Base-by-base conservation (phyloP, 352 stramenopile genomes). In the Phytophthora pluvialis region DNA sequence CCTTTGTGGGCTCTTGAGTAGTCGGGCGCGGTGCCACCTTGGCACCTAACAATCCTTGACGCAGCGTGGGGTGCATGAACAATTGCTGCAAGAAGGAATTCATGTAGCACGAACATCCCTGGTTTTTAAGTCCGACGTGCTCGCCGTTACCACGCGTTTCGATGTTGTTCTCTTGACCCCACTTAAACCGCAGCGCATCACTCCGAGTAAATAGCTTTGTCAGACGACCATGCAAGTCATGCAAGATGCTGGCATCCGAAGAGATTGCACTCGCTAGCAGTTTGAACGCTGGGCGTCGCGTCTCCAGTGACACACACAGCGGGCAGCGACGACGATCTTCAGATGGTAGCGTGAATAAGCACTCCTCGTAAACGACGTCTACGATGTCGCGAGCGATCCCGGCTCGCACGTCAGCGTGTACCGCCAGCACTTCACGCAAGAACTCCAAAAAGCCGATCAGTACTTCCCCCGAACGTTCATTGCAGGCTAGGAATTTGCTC, bases 61-160 rank as follows among this genome's bases (percentile, higher is more conserved):
- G 75, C 26, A 98, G 71, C 8, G 77, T 90, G 3, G 83, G 80
- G 40, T 95, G 83, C 83, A 97, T 96, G 58, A 97, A 99, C 10
- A 99, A 72, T 64, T 99, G 97, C 73, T 99, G 98, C 15, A 99
- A 78, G 15, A 99, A 93, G 1, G 96, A 99, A 70, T 99, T 99
- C 94, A 99, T 99, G 84, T 99, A 99, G 83, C 98, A 99, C 8
- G 98, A 99, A 72, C 96, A 99, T 46, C 98, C 98, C 68, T 99
- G 97, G 69, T 99, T 99, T 73, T 98, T 98, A 0, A 99, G 76
- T 3, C 97, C 98, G 12, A 97, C 93, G 44, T 95, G 80, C 45
- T 96, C 88, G 8, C 83, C 88, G 36, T 80, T 94, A 10, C 83
- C 85, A 28, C 88, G 79, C 7, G 86, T 91, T 65, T 94, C 86